Conservation (phyloP, 2,329 filamentous ascomycete genomes). For the Pseudocercospora macadamiae region DNA sequence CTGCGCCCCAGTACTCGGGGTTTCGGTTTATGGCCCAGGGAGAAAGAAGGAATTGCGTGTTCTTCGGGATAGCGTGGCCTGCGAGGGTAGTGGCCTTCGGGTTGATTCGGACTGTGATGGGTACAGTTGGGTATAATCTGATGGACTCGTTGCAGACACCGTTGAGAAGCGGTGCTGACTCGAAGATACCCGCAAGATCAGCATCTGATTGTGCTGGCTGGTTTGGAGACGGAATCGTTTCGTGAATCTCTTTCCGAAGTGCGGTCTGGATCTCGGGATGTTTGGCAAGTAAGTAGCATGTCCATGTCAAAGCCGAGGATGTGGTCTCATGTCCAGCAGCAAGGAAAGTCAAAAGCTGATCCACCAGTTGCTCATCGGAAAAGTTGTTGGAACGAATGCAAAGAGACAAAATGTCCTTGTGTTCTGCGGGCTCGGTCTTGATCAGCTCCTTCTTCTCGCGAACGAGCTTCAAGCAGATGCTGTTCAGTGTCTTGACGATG, state of each 20-base stretch:
- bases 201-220: conserved; percentile 28
- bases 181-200: conserved; percentile 44
- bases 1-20: conserved; percentile 46
- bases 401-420: conserved; percentile 50
- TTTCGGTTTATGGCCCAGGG: conserved; percentile 49
- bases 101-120: conserved; percentile 49
- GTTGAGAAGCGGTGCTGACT: conserved; percentile 50
- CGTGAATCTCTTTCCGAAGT: conserved; percentile 69
- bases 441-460: conserved; percentile 50
- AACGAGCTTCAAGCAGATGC: conserved; percentile 52
- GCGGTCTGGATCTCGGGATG: conserved; percentile 66
- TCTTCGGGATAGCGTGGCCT: conserved; percentile 43
- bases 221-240: conserved; percentile 56
- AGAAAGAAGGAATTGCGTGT: conserved; percentile 43
- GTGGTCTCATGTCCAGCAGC: conserved; percentile 74
- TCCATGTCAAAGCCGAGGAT: conserved; percentile 74
- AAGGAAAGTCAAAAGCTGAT: conserved; percentile 60
- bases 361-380: conserved; percentile 55
- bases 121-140: conserved; percentile 52
- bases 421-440: conserved; percentile 36
- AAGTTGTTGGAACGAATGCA: conserved; percentile 58
- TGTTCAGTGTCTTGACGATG: conserved; percentile 40
- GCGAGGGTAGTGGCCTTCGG: conserved; percentile 47
- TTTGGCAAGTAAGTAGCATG: conserved; percentile 68
- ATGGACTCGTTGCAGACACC: conserved; percentile 51